These are phyloP conservation scores for Brassica carinata DNA, from an alignment of 345 rosid species.

Conservation along the genomic window DNA sequence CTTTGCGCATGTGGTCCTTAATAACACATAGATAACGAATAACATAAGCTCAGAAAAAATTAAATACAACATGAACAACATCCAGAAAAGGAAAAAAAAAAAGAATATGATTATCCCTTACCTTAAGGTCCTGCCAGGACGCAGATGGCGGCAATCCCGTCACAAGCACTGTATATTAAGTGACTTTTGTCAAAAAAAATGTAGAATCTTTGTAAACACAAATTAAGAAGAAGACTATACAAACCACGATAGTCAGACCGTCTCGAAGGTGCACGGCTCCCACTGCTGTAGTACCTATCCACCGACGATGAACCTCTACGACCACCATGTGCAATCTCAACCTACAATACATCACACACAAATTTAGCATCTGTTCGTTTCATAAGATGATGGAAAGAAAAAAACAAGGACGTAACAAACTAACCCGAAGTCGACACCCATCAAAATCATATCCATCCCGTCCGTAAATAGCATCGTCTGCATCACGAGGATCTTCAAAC, in stretches of 20 bases:
- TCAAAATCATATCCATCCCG: slow-evolving; percentile 94
- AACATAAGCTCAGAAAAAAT: background rate
- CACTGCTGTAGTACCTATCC: slow-evolving; percentile 71
- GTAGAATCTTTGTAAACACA: background rate
- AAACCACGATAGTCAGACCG: slow-evolving; percentile 92
- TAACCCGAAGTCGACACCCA: slow-evolving; percentile 76
- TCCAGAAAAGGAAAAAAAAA: too few species aligned
- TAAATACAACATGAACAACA: background rate
- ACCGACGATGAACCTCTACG: slow-evolving; percentile 73
- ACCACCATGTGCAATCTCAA: slow-evolving; percentile 92
- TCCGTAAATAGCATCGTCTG: slow-evolving; percentile 88
- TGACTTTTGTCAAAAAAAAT: background rate
- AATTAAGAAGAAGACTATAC: slow-evolving; percentile 13
- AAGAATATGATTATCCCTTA: slow-evolving; percentile 9
- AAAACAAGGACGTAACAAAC: slow-evolving; percentile 22
- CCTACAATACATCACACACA: slow-evolving; percentile 46
- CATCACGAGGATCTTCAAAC: slow-evolving; percentile 96
- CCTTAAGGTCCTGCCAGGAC: slow-evolving; percentile 99
- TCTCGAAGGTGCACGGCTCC: slow-evolving; percentile 75
- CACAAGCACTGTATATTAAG: slow-evolving; percentile 60
- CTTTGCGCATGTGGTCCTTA: slow-evolving; percentile 97
- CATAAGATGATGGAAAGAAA: too few species aligned
- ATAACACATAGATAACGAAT: background rate
- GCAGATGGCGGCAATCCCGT: slow-evolving; percentile 96
- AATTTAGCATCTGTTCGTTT: background rate